Evolutionary conservation across 371 early-diverging fungal species (phyloP), one percentile per base, ranked within the genome.

Genomic region (Mortierella sp.): DNA sequence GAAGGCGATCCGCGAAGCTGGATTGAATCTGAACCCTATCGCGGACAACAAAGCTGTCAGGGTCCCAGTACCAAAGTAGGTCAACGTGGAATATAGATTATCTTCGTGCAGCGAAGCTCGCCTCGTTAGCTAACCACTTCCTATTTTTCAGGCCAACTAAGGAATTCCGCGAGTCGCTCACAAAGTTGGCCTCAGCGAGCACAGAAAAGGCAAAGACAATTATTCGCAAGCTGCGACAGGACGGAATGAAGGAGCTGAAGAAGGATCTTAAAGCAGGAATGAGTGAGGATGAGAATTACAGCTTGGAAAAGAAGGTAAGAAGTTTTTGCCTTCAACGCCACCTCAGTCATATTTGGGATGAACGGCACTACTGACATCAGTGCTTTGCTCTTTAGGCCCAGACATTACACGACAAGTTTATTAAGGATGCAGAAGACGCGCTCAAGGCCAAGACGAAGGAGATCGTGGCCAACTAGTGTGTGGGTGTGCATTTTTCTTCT

Each of bases 41-140:
- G 79, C 84, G 21, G 92, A 93, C 30, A 88, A 86, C 50, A 89
- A 89, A 53, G 79, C 86, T 23, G 78, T 96, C 53, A 82, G 87
- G 46, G 94, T 96, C 0, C 95, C 95, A 6, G 89, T 97, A 49
- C 97, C 96, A 67, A 94, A 91, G 92, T 90, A 88, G 80, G 82
- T 57, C 24, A 19, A 17, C 14, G 37, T 34, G 14, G 37, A 7
- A 34, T 7, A 34, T n/a, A n/a, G n/a, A 49, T 6, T 19, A 28
- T 43, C 44, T 68, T 34, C n/a, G n/a, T n/a, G n/a, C n/a, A n/a
- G n/a, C n/a, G n/a, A n/a, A n/a, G n/a, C n/a, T n/a, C n/a, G n/a
- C n/a, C n/a, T n/a, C n/a, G 19, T 41, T 32, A 43, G 24, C 34
- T 39, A 2, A 26, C 46, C 31, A 11, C 30, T 2, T 43, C 44